These are phyloP conservation scores for Colletotrichum theobromicola DNA, from an alignment of 2,329 filamentous ascomycete species.

Conservation along the genomic window DNA sequence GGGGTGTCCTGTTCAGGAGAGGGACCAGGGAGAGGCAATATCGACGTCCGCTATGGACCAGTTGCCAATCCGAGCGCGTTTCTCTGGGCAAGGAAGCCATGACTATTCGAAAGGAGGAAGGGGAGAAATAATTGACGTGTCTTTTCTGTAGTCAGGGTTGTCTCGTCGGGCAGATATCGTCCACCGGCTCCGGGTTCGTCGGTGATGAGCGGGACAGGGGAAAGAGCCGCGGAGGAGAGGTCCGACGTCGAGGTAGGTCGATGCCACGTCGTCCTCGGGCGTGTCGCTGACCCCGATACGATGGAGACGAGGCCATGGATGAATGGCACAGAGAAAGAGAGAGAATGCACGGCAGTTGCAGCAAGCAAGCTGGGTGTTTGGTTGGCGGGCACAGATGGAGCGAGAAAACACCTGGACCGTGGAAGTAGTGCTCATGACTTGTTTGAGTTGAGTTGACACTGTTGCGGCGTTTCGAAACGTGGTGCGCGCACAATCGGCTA, in stretches of 20 bases:
- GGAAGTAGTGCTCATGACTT: background rate
- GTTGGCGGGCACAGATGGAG: background rate
- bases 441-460: background rate
- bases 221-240: background rate
- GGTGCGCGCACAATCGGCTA: constrained; percentile 3
- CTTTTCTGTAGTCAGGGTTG: background rate
- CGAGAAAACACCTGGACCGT: background rate
- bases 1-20: background rate
- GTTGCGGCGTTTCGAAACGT: constrained; percentile 18
- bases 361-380: background rate
- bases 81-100: constrained; percentile 10
- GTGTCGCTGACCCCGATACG: background rate
- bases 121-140: constrained; percentile 4
- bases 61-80: background rate
- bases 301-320: background rate
- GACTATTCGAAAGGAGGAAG: background rate
- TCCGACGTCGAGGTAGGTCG: background rate
- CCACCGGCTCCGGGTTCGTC: background rate
- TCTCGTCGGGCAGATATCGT: background rate
- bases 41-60: background rate
- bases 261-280: background rate
- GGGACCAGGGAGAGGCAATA: background rate
- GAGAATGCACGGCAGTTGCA: background rate
- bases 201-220: background rate
- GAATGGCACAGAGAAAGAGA: background rate